Evolutionary conservation across 441 rosid genomes (phyloP).

Genomic region (Corymbia calophylla): DNA sequence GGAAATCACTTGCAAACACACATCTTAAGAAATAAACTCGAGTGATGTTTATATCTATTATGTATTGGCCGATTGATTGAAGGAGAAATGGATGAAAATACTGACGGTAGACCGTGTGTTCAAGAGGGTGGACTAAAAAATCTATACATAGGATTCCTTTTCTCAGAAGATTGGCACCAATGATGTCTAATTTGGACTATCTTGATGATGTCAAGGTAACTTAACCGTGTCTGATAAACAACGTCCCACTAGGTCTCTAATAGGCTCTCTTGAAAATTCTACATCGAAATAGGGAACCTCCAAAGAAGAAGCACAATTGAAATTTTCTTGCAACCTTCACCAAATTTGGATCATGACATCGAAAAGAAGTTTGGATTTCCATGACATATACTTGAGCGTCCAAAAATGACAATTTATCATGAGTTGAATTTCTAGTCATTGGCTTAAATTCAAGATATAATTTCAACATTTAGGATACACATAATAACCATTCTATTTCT

Average conservation of each 20-base stretch:
- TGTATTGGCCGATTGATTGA: too few relatives aligned
- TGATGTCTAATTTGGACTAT: too few relatives aligned
- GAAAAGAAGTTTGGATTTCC: neutral
- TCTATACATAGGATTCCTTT: too few relatives aligned
- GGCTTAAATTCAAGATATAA: neutral
- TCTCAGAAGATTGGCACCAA: too few relatives aligned
- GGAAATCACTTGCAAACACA: neutral
- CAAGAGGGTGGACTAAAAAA: too few relatives aligned
- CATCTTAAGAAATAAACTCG: neutral
- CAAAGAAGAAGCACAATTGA: neutral
- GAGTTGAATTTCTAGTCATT: fast-evolving
- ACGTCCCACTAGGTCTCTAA: too few relatives aligned
- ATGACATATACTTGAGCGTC: neutral
- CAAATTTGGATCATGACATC: neutral
- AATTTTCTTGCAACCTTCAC: neutral
- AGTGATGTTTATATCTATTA: neutral
- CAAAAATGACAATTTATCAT: neutral
- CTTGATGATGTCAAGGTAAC: too few relatives aligned
- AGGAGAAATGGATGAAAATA: too few relatives aligned
- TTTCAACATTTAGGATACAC: fast-evolving
- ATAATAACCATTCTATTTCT: fast-evolving
- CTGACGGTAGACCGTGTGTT: too few relatives aligned
- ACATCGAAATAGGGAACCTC: too few relatives aligned
- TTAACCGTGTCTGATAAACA: too few relatives aligned
- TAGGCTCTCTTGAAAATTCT: too few relatives aligned